Base-by-base conservation (phyloP, 169 alveolate genomes). In the Eimeria zaria region DNA sequence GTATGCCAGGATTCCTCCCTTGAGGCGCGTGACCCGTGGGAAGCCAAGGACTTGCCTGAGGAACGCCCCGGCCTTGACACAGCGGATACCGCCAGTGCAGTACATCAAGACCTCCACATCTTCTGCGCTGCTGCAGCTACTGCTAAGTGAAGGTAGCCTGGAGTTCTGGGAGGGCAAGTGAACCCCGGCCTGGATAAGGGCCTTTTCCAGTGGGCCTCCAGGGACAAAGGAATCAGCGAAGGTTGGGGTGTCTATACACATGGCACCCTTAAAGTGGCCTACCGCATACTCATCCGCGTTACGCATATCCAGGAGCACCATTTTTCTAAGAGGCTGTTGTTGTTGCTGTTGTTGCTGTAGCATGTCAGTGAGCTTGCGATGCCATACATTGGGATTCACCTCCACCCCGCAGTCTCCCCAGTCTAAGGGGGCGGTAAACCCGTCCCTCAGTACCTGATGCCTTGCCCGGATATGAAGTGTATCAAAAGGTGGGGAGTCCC, bases 11-110 rank as follows among this genome's bases (percentile, higher is more conserved):
- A 96, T 83, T 4, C 97, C 97, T 60, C 97, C 97, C 69, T 84
- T 60, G n/a, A 96, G 95, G 62, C 96, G 88, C 4, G 69, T 46
- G 46, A 96, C 97, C n/a, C 76, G 20, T 16, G 78, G 81, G 62
- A 96, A n/a, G n/a, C 97, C 97, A n/a, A 96, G 97, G 14, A 67
- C 51, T 71, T 96, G 96, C 81, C 53, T 91, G 51, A 91, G 80
- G 87, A 84, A 96, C 44, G 97, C 97, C 58, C 95, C 96, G 20
- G 96, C 95, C 96, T 96, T 96, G 55, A 91, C 97, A 55, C 97
- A 96, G 46, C 97, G 96, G 81, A 96, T 96, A 1, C 97, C 97
- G 30, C 97, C 97, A 1, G 97, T 96, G 95, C 97, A 96, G 73
- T 96, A 96, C 96, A 96, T 90, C 87, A 96, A 39, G 55, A 96